Base-by-base conservation (phyloP, 2,329 filamentous ascomycete species). In the Samsoniella hepiali region DNA sequence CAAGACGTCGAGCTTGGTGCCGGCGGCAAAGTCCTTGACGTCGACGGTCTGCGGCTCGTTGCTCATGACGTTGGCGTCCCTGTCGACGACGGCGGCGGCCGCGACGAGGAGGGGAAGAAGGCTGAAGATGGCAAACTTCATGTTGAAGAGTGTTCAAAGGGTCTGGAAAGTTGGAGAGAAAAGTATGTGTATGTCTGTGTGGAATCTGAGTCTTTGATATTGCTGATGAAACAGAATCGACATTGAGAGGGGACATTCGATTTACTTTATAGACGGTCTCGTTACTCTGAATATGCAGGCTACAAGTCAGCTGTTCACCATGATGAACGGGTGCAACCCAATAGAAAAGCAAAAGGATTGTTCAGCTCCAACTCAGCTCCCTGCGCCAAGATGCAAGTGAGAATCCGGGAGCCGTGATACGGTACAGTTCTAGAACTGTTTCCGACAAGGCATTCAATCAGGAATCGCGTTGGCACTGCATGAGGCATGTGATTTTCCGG, bases 351-450 rank as follows among this genome's bases (percentile, higher is more conserved):
- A 15, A 5, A 47, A 47, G 4, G 22, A 34, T 13, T 61, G 36
- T 38, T 61, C 50, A 61, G 49, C 50, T 61, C 32, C 38, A 15
- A 45, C 38, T 60, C 47, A 45, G 58, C 58, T 60, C 36, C 29
- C 36, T 60, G 58, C 29, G 58, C 58, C 47, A 62, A 47, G 50
- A 62, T 55, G 58, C 38, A 47, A 22, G 50, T 36, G 2, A 22
- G 49, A 31, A 17, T n/a, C 22, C 38, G 47, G 6, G 11, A 31
- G 36, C 5, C 3, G 38, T 31, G 11, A 4, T 22, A n/a, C 29
- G 13, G 36, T 29, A 8, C 15, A 15, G 27, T 6, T 40, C 57
- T 31, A 40, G 34, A 59, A n/a, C 42, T 5, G 34, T 22, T 49
- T 49, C 8, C 1, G n/a, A 31, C 11, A 13, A 40, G 10, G 11